Conservation (phyloP, 192 early-diverging fungal genomes). For the Coemansia sp. region DNA sequence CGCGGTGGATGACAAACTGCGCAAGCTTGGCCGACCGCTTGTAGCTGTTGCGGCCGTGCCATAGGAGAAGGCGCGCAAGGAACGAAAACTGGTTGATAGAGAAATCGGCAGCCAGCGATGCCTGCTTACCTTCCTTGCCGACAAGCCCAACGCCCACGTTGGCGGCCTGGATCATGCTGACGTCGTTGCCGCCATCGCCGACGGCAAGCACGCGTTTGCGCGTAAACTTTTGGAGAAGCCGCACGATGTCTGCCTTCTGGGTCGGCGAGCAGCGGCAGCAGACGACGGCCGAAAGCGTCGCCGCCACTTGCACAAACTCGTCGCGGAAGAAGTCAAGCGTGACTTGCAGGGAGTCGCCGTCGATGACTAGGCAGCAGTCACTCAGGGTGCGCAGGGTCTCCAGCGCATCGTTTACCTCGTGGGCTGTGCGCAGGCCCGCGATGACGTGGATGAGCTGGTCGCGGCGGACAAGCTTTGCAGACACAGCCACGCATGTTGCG, state of each 20-base stretch:
- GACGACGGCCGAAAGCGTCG: constrained; percentile 80
- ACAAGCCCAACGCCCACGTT: constrained; percentile 97
- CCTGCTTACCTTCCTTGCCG: constrained; percentile 95
- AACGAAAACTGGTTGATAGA: constrained; percentile 86
- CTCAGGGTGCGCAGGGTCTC: constrained; percentile 66
- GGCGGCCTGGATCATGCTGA: constrained; percentile 95
- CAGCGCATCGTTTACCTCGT: constrained; percentile 62
- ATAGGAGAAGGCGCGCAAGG: constrained; percentile 82
- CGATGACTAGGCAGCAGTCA: constrained; percentile 85
- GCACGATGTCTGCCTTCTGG: constrained; percentile 92
- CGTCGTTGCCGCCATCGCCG: constrained; percentile 97
- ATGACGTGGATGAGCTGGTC: constrained; percentile 86
- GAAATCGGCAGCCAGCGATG: constrained; percentile 91
- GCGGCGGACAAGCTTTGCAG: constrained; percentile 83
- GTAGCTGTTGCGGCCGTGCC: constrained; percentile 96
- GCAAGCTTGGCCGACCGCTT: constrained; percentile 90
- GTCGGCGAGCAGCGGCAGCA: constrained; percentile 96
- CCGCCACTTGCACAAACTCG: constrained; percentile 78
- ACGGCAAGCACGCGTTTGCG: constrained; percentile 81
- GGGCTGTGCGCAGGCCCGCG: constrained; percentile 59
- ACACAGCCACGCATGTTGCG: constrained; percentile 92
- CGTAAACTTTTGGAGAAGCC: constrained; percentile 72
- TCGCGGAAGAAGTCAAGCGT: constrained; percentile 70
- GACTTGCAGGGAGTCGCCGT: constrained; percentile 85
- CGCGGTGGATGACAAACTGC: constrained; percentile 97